These are phyloP conservation scores for Rhizopus arrhizus DNA, from an alignment of 371 early-diverging fungal species.

Conservation along the genomic window DNA sequence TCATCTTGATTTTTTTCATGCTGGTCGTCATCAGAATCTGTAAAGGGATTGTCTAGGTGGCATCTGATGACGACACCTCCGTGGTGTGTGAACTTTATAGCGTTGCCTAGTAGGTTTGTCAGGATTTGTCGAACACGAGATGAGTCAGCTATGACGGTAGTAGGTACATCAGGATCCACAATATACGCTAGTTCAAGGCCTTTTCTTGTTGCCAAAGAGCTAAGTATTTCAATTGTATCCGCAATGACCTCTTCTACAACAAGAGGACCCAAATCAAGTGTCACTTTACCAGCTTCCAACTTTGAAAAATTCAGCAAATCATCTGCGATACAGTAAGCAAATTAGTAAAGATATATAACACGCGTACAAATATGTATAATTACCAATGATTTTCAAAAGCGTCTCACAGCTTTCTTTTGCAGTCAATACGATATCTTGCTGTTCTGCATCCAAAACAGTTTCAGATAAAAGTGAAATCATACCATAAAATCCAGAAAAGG, in stretches of 20 bases:
- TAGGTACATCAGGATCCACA: conserved; percentile 53
- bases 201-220: conserved; percentile 54
- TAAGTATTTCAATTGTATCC: conserved; percentile 56
- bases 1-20: conserved; percentile 21
- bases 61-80: conserved; percentile 59
- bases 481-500: conserved; percentile 66
- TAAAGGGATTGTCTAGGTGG: conserved; percentile 28
- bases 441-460: conserved; percentile 57
- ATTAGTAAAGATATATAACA: conserved; percentile 3
- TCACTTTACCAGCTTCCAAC: conserved; percentile 54
- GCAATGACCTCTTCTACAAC: conserved; percentile 60
- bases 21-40: neutral
- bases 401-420: conserved; percentile 65
- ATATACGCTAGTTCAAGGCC: conserved; percentile 56
- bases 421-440: conserved; percentile 59
- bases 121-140: conserved; percentile 51
- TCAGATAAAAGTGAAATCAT: conserved; percentile 64
- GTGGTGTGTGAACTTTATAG: conserved; percentile 68
- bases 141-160: conserved; percentile 41
- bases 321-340: conserved; percentile 18
- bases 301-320: conserved; percentile 58
- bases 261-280: conserved; percentile 50
- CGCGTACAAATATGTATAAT: conserved; percentile 23
- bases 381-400: conserved; percentile 52
- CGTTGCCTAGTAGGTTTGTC: conserved; percentile 61